Base-by-base conservation (phyloP, 345 rosid genomes). In the Eucalyptus sp. region DNA sequence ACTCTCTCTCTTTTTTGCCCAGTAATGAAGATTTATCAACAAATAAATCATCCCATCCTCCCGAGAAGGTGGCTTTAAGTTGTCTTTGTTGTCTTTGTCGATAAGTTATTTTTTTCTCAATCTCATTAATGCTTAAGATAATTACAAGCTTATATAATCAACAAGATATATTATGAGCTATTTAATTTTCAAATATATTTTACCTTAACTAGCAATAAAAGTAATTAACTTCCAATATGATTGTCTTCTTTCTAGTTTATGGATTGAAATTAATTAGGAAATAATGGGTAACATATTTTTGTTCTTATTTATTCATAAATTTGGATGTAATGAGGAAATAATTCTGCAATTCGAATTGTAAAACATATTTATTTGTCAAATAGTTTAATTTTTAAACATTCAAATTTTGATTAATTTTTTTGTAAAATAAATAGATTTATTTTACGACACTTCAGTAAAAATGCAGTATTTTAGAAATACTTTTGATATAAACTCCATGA, bases 241-340 rank as follows among this genome's bases (percentile, higher is more conserved):
- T 62, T 62, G 68, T 62, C 31, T 62, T 62, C 68, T 27, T 58
- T 58, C 64, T 58, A 8, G 25, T 58, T 22, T 58, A 24, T 62
- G 68, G n/a, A 27, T 27, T 62, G 68, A 62, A 62, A 62, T 62
- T 27, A 29, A 27, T 29, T 12, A 13, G 33, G 17, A 29, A 62
- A 62, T 62, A 62, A 62, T 62, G 14, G 68, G 33, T 29, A 62
- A 29, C 17, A 3, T 3, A 62, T 62, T 62, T 62, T 29, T 62
- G 33, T 62, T 62, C 68, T 62, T 62, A 62, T 6, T 1, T 62
- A 62, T 62, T 62, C 16, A 62, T 29, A 29, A 62, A 50, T 50
- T 64, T 93, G 93, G 62, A 89, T 88, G 46, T 93, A 91, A 80
- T 71, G 46, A 71, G 81, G 25, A 71, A 71, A 62, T 62, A 29